A percentile compares a stretch with the other conserved stretches of the same genome.
These are phyloP conservation scores for Marasmius oreades DNA, from an alignment of 1,284 basidiomycete genomes.

Conservation along the genomic window DNA sequence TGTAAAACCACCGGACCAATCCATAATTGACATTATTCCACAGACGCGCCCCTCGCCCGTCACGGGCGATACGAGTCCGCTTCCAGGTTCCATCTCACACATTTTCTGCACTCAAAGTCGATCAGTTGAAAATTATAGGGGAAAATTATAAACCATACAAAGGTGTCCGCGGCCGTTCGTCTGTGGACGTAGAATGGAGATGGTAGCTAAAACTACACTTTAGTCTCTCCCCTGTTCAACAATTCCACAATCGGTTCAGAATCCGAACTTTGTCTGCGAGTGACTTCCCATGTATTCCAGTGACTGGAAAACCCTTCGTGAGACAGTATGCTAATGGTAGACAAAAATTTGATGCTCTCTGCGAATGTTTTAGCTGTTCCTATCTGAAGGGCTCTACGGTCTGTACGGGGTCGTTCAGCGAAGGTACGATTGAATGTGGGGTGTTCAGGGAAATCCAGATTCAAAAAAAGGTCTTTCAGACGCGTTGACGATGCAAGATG, in stretches of 20 bases:
- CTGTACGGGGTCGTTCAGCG: not conserved
- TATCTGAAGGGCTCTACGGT: not conserved
- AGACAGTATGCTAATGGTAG: constrained; percentile 7
- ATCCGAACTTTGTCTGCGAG: not conserved
- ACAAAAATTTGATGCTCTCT: not conserved
- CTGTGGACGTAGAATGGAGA: constrained; percentile 70
- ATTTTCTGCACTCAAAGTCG: constrained; percentile 80
- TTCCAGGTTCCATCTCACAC: constrained; percentile 75
- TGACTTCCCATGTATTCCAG: constrained; percentile 13
- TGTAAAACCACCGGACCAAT: constrained; percentile 8
- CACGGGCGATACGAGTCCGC: constrained; percentile 67
- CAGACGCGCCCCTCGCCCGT: constrained; percentile 40
- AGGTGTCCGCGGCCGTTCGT: constrained; percentile 62
- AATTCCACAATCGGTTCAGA: not conserved
- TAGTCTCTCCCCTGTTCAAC: not conserved
- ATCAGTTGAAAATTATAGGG: constrained; percentile 77
- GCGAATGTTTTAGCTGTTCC: constrained; percentile 2
- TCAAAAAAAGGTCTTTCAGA: constrained; percentile 6
- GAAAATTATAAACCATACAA: constrained; percentile 87
- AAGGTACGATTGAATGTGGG: constrained; percentile 1
- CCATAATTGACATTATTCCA: constrained; percentile 18
- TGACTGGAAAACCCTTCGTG: constrained; percentile 14
- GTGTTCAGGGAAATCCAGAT: constrained; percentile 11
- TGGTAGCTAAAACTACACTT: constrained; percentile 39
- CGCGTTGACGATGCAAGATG: not conserved